Evolutionary conservation across 2,329 filamentous ascomycete species (phyloP).

Genomic region (Akanthomyces uredinophilus): DNA sequence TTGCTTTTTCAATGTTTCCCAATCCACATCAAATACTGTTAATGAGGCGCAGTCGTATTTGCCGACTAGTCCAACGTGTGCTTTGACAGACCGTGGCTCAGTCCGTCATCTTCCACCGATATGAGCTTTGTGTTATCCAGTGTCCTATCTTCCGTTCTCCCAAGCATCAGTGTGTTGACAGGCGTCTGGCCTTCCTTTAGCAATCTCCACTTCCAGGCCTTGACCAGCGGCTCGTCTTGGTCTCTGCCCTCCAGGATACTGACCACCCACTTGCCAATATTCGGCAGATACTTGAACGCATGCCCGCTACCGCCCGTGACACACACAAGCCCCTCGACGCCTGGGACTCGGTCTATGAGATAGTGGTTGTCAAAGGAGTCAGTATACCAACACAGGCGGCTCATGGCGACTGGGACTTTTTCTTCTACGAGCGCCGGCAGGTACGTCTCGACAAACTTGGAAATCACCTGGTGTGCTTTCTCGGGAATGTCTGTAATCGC

Average conservation of each 20-base stretch:
- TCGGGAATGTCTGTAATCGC: constrained; percentile 23
- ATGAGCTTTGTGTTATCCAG: background rate
- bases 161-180: constrained; percentile 3
- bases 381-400: constrained; percentile 29
- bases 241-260: constrained; percentile 41
- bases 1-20: too few relatives aligned
- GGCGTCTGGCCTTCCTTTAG: background rate
- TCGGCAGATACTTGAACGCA: constrained; percentile 57
- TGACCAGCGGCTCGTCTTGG: constrained; percentile 24
- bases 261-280: constrained; percentile 50
- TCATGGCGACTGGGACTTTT: constrained; percentile 24
- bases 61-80: background rate
- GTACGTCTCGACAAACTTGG: constrained; percentile 33
- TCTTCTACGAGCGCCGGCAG: constrained; percentile 35
- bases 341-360: constrained; percentile 32
- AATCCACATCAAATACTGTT: too few relatives aligned
- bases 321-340: constrained; percentile 55
- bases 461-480: constrained; percentile 25
- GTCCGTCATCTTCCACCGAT: background rate
- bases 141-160: background rate
- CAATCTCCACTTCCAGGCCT: constrained; percentile 22
- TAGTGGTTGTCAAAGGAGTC: constrained; percentile 31
- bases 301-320: constrained; percentile 59
- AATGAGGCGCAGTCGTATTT: too few relatives aligned
- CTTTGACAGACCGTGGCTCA: background rate